These are phyloP conservation scores for Epichloe sibirici DNA, from an alignment of 2,329 filamentous ascomycete species.

Conservation along the genomic window DNA sequence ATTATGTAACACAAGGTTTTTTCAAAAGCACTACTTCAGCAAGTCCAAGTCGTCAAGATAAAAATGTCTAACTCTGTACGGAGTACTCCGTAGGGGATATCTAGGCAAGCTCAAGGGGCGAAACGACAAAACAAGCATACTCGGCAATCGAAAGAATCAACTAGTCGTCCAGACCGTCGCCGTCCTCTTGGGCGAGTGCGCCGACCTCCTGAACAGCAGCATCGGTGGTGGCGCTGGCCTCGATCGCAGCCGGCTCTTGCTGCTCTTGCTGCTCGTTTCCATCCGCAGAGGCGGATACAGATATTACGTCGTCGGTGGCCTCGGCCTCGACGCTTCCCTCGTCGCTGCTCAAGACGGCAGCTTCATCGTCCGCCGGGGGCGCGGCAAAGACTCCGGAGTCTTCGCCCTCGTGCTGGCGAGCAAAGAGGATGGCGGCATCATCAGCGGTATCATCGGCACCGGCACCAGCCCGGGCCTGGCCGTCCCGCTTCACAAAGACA, in stretches of 20 bases:
- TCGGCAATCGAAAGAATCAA: background rate
- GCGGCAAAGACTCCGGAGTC: background rate
- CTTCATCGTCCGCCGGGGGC: background rate
- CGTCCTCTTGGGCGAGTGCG: background rate
- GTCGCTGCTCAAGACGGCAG: background rate
- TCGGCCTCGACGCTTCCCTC: too few relatives aligned
- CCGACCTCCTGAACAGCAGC: background rate
- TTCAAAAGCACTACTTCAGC: too few relatives aligned
- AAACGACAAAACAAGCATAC: background rate
- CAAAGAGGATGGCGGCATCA: background rate
- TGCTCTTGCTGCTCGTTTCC: background rate
- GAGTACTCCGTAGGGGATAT: too few relatives aligned
- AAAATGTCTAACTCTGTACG: too few relatives aligned
- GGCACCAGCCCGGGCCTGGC: background rate
- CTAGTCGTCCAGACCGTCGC: background rate
- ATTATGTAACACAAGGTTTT: too few relatives aligned
- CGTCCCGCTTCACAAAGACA: background rate
- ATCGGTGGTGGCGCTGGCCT: background rate
- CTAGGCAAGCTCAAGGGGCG: too few relatives aligned
- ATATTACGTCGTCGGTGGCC: background rate
- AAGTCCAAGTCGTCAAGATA: too few relatives aligned
- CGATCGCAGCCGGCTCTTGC: background rate
- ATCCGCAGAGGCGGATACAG: background rate
- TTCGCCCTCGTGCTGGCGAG: background rate
- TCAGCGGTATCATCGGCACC: background rate